Base-by-base conservation (phyloP, 192 early-diverging fungal species). In the Phlyctochytrium bullatum region DNA sequence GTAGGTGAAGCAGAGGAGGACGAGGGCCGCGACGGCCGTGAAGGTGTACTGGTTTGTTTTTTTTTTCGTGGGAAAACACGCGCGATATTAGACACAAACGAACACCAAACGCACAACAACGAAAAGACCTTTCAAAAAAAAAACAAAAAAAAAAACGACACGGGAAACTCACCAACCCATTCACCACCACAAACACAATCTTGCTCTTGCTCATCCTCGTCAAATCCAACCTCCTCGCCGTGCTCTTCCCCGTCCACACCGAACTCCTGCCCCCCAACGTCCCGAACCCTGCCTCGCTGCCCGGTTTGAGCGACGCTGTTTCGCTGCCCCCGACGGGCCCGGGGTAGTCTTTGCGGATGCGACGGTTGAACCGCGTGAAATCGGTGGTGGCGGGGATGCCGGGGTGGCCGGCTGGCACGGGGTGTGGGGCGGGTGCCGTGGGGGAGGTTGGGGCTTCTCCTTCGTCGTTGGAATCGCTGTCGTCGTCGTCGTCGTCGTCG, bases 181-280 rank as follows among this genome's bases (percentile, higher is more conserved):
- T 57, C 12, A 57, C 27, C 12, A 57, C 54, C 10, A 57, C 20
- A 28, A 20, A 57, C 16, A 57, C 54, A 57, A 57, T 28, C 54
- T 57, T 57, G 20, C 20, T 28, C 54, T 57, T 57, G 10, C 54
- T 25, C 54, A 57, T 57, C 54, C 54, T 14, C 54, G 27, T 14
- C 16, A 57, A 57, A 28, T 57, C 54, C 20, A 57, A 28, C 27
- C 54, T 57, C 54, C 54, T 14, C 16, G 54, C 54, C 27, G 54
- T 57, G 25, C 54, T 57, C 54, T 57, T 57, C 54, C 54, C 54
- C 12, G 54, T 57, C 54, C 54, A 57, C 6, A 28, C 12, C 54
- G 54, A 57, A 14, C 12, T 28, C 10, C 20, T 47, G 10, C 54
- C 54, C 10, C 10, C 10, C 20, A 25, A 57, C 54, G 25, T 57